Conservation (phyloP, 768 basidiomycete genomes). For the Dioszegia aurantiaca region DNA sequence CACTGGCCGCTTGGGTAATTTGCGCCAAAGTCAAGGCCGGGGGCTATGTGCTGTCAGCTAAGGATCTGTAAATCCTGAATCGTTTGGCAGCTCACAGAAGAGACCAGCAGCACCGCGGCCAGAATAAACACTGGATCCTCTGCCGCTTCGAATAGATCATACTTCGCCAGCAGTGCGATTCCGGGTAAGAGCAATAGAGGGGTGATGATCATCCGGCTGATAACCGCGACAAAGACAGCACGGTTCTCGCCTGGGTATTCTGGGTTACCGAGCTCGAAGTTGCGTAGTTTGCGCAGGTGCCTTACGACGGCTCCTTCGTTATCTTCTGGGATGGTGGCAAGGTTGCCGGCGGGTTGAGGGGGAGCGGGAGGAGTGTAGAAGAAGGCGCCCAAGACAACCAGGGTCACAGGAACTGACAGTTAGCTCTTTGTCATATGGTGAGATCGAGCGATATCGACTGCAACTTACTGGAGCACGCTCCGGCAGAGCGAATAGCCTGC, state of each 20-base stretch:
- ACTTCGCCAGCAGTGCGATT: slow-evolving; percentile 62
- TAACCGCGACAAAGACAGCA: slow-evolving; percentile 78
- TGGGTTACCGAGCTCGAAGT: slow-evolving; percentile 10
- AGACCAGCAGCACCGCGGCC: slow-evolving; percentile 74
- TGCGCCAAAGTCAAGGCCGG: slow-evolving; percentile 73
- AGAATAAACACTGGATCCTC: slow-evolving; percentile 64
- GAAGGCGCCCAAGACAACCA: slow-evolving; percentile 89
- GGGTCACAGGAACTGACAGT: slow-evolving; percentile 73
- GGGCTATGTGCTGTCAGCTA: slow-evolving; percentile 59
- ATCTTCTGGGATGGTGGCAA: slow-evolving; percentile 1
- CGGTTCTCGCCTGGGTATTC: slow-evolving; percentile 65
- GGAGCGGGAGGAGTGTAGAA: slow-evolving; percentile 58
- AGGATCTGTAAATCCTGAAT: neutral
- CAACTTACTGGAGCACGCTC: slow-evolving; percentile 50
- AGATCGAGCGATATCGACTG: too few species aligned
- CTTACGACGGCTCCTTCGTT: neutral
- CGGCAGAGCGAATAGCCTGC: slow-evolving; percentile 52
- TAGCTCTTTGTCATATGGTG: neutral
- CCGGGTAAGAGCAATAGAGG: slow-evolving; percentile 75
- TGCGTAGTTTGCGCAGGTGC: neutral
- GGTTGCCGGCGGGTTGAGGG: slow-evolving; percentile 20
- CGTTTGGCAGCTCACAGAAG: slow-evolving; percentile 54
- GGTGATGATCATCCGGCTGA: slow-evolving; percentile 80
- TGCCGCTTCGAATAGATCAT: slow-evolving; percentile 51
- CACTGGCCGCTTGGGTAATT: slow-evolving; percentile 79